Evolutionary conservation across 805 yeast genomes (phyloP).

Genomic region (Isabelozyma gotoi): DNA sequence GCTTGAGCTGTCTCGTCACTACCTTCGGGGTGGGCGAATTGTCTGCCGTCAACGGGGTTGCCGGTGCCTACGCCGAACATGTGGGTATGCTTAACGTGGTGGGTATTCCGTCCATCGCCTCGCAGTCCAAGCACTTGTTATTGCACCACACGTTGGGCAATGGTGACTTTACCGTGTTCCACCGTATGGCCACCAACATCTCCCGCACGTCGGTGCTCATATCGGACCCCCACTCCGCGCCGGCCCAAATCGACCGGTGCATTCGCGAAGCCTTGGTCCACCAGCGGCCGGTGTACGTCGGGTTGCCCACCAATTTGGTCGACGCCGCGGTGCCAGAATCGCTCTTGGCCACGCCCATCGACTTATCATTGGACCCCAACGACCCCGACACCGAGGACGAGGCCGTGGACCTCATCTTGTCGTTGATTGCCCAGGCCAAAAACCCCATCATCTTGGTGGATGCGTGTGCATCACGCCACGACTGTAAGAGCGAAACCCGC

Average conservation of each 20-base stretch:
- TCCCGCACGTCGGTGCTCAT: slow-evolving; percentile 38
- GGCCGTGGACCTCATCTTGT: slow-evolving; percentile 28
- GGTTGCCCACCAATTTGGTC: slow-evolving; percentile 40
- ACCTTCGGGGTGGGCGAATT: slow-evolving; percentile 45
- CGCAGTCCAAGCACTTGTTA: slow-evolving; percentile 42
- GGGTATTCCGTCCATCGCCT: slow-evolving; percentile 37
- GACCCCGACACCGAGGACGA: slow-evolving; percentile 37
- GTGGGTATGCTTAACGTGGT: slow-evolving; percentile 40
- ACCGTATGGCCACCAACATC: slow-evolving; percentile 39
- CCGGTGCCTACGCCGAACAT: slow-evolving; percentile 43
- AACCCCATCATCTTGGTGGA: slow-evolving; percentile 40
- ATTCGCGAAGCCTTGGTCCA: slow-evolving; percentile 36
- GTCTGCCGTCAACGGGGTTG: slow-evolving; percentile 38
- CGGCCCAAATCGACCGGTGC: slow-evolving; percentile 38
- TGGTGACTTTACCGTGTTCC: slow-evolving; percentile 43
- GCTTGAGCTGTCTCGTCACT: slow-evolving; percentile 36
- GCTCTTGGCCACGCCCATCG: slow-evolving; percentile 35
- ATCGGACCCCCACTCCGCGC: slow-evolving; percentile 33
- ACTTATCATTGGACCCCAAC: slow-evolving; percentile 31
- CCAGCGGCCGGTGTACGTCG: slow-evolving; percentile 42
- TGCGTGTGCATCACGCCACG: slow-evolving; percentile 41
- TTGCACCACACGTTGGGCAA: slow-evolving; percentile 45
- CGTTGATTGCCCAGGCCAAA: slow-evolving; percentile 22
- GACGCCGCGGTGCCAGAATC: slow-evolving; percentile 35
- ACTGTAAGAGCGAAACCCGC: slow-evolving; percentile 32